A percentile compares a stretch with the other conserved stretches of the same genome.
phyloP scores from a whole-genome alignment of 129 eudicot genomes.

The Pulicaria dysenterica region DNA sequence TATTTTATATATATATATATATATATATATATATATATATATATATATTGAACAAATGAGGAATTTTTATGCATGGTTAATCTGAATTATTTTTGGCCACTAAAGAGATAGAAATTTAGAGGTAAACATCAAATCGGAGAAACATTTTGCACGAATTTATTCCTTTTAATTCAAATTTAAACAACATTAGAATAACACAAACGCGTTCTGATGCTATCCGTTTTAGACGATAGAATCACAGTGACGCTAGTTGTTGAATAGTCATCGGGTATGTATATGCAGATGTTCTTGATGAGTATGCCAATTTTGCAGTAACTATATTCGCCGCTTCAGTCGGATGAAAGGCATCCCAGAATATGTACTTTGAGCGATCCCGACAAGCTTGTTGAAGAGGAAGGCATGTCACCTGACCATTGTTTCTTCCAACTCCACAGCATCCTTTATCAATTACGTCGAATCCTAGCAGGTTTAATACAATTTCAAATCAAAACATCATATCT shows the following conservation, averaged over 20 bases:
- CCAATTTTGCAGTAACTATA: conserved; percentile 59
- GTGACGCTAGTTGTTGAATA: conserved; percentile 66
- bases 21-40: too few species aligned
- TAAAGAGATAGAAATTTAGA: too few species aligned
- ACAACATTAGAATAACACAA: not conserved
- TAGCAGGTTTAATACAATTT: conserved; percentile 13
- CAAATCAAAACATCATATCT: not conserved
- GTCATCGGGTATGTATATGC: conserved; percentile 68
- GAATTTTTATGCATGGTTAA: too few species aligned
- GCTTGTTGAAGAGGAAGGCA: conserved; percentile 84
- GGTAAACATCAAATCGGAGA: conserved; percentile 7
- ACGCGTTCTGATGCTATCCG: not conserved
- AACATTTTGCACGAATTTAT: conserved; percentile 13
- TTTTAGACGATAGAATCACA: conserved; percentile 32
- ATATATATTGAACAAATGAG: too few species aligned
- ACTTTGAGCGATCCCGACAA: conserved; percentile 60
- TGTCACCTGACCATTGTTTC: conserved; percentile 87
- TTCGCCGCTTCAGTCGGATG: conserved; percentile 90
- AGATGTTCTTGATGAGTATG: conserved; percentile 46
- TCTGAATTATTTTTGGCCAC: not conserved
- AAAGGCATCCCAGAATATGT: conserved; percentile 94
- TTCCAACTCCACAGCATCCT: conserved; percentile 95
- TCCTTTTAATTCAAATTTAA: conserved; percentile 7
- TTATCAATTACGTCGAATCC: conserved; percentile 73
- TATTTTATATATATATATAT: too few species aligned